These are phyloP conservation scores for Abrus pulchellus DNA, from an alignment of 306 rosid genomes.

Conservation along the genomic window DNA sequence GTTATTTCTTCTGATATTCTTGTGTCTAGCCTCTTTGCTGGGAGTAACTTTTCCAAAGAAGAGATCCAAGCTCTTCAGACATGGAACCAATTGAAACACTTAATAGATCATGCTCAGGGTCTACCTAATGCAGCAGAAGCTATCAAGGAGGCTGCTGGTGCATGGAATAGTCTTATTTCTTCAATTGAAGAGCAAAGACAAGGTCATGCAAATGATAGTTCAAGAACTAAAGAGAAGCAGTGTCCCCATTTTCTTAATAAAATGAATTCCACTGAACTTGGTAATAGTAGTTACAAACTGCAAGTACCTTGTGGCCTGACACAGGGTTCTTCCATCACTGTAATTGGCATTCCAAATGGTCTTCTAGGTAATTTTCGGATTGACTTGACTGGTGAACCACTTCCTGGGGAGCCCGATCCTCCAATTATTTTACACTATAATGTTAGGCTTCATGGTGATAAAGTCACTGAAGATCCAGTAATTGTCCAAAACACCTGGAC, in stretches of 20 bases:
- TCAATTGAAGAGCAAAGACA: slow-evolving; percentile 71
- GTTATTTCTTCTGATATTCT: slow-evolving; percentile 73
- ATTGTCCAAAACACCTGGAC: slow-evolving; percentile 99
- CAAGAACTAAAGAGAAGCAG: slow-evolving; percentile 81
- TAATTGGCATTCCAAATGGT: slow-evolving; percentile 92
- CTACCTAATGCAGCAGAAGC: slow-evolving; percentile 94
- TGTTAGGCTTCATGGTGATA: slow-evolving; percentile 96
- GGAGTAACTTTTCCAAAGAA: slow-evolving; percentile 69
- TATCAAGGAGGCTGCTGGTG: slow-evolving; percentile 89
- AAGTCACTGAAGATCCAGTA: slow-evolving; percentile 94
- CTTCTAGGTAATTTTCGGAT: slow-evolving; percentile 87
- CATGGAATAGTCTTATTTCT: slow-evolving; percentile 80
- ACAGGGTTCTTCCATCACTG: slow-evolving; percentile 92
- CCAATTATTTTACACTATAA: slow-evolving; percentile 94
- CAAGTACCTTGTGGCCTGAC: slow-evolving; percentile 94
- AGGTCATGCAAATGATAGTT: slow-evolving; percentile 69
- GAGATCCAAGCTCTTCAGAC: slow-evolving; percentile 77
- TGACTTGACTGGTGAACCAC: slow-evolving; percentile 89
- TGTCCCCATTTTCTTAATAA: slow-evolving; percentile 93
- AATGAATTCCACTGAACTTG: slow-evolving; percentile 73
- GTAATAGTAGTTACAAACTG: slow-evolving; percentile 67
- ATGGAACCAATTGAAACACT: slow-evolving; percentile 80
- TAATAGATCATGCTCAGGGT: slow-evolving; percentile 76
- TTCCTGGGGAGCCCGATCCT: slow-evolving; percentile 98
- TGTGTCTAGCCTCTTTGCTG: slow-evolving; percentile 71